Evolutionary conservation across 345 rosid species (phyloP), one percentile per base, ranked within the genome.

Genomic region (Erucastrum elatum): DNA sequence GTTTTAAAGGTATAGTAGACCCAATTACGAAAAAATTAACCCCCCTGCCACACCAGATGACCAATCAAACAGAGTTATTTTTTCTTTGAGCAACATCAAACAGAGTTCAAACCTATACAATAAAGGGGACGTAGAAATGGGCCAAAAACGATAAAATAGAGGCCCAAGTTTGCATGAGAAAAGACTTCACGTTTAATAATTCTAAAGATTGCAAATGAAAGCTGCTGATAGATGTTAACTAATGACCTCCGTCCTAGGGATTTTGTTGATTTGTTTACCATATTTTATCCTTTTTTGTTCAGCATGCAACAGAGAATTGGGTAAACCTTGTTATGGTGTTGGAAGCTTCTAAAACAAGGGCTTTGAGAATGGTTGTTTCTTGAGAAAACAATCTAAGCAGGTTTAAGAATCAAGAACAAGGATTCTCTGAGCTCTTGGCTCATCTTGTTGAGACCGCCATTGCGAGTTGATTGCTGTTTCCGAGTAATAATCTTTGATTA

Each of bases 341-440:
- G 81, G 92, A 85, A 86, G 97, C 87, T 64, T 92, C 90, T 84
- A 97, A 92, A 83, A 92, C 95, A 66, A 88, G 97, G 80, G 86
- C 97, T 33, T 63, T 83, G 63, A 86, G 95, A 84, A 89, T 94
- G 95, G 87, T 87, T 55, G 84, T 88, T 76, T 80, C 88, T 56
- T 85, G 94, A 81, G 93, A 97, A 31, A 80, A 83, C 73, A 87
- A 79, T 78, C 92, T 94, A 41, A 72, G 83, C 86, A 83, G 80
- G 77, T 92, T 87, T 81, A 60, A 86, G 61, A 84, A 88, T 80
- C 83, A 82, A 46, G 97, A 94, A 83, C 92, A 90, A 49, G 98
- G 97, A 55, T 89, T 94, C 86, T 82, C 81, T 0, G 90, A 94
- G 80, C 90, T 94, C 10, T 81, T 84, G 1, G 85, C 91, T 79